Base-by-base conservation (phyloP, 164 flowering plant genomes). In the Vitis rupestris region DNA sequence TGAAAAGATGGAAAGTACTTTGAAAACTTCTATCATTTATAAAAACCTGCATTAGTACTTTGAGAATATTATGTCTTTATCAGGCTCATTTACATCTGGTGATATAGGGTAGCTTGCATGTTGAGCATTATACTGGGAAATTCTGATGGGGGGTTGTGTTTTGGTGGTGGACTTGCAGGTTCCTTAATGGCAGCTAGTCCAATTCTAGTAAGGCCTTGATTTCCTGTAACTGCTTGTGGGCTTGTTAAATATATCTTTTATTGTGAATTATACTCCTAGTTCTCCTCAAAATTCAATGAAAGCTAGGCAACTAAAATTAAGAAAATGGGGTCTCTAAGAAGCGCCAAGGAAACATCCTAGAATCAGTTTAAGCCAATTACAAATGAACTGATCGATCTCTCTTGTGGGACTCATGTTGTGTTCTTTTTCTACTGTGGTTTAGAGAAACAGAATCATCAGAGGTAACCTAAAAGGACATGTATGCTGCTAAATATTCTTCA, bases 131-230 rank as follows among this genome's bases (percentile, higher is more conserved):
- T 64, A 2, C 48, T 73, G 14, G 71, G 74, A 0, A 61, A 52
- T 0, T 66, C 80, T 31, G 72, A 70, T 62, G 80, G 80, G 12
- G 5, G 30, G n/a, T 68, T 77, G 23, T 19, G 23, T 60, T 61
- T 73, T 63, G 80, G 80, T 27, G 80, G 80, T 37, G 56, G n/a
- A 44, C 53, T 73, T 66, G 68, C 61, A 1, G 71, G 77, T n/a
- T 49, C 68, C 10, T 13, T 77, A 2, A 50, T 77, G 8, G 74
- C 80, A 30, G 70, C 71, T 50, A 51, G 66, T 10, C 75, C 72
- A 31, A 54, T 68, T 52, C 79, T 67, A 53, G 79, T 76, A 76
- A 14, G 53, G 2, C 23, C 23, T 19, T 19, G 23, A 19, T 19
- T 19, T 44, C 8, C 7, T 61, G 30, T 29, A 29, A 29, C 47